phyloP scores from a whole-genome alignment of 2,329 filamentous ascomycete genomes.

The Colletotrichum siamense region DNA sequence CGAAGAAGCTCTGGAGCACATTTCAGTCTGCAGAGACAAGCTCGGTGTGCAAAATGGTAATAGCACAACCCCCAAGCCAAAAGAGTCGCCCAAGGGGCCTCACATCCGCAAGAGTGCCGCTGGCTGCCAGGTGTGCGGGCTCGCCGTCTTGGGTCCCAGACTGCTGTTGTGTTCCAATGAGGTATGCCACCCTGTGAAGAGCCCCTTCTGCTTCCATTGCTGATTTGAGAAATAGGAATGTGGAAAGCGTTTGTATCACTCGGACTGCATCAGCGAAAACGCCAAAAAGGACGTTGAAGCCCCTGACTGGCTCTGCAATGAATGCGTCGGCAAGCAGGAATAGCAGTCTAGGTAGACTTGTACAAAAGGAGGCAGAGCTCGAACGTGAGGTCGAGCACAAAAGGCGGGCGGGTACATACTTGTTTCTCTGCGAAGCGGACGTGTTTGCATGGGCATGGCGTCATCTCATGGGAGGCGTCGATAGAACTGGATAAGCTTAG shows the following conservation, averaged over 20 bases:
- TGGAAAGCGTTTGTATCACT: slow-evolving; percentile 52
- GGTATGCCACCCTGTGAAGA: slow-evolving; percentile 37
- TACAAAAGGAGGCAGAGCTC: background rate
- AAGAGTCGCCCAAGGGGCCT: slow-evolving; percentile 34
- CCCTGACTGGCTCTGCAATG: slow-evolving; percentile 31
- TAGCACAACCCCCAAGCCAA: slow-evolving; percentile 11
- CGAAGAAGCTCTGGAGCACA: slow-evolving; percentile 43
- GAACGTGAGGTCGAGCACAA: background rate
- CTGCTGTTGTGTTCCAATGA: slow-evolving; percentile 56
- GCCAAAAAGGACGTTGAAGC: slow-evolving; percentile 33
- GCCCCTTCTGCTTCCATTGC: background rate
- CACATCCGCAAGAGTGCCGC: slow-evolving; percentile 47
- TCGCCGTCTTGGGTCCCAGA: slow-evolving; percentile 52
- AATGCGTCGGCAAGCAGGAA: background rate
- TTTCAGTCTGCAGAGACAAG: slow-evolving; percentile 47
- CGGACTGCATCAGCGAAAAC: slow-evolving; percentile 44
- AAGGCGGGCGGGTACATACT: background rate
- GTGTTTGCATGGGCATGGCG: slow-evolving; percentile 10
- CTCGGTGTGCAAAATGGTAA: slow-evolving; percentile 17
- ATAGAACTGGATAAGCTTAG: background rate
- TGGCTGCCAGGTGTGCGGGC: slow-evolving; percentile 54
- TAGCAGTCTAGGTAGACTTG: background rate
- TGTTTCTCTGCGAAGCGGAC: background rate
- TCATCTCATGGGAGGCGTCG: background rate
- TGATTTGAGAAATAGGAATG: slow-evolving; percentile 40